Evolutionary conservation across 1,284 basidiomycete genomes (phyloP).

Genomic region (Coniferiporia weirii): DNA sequence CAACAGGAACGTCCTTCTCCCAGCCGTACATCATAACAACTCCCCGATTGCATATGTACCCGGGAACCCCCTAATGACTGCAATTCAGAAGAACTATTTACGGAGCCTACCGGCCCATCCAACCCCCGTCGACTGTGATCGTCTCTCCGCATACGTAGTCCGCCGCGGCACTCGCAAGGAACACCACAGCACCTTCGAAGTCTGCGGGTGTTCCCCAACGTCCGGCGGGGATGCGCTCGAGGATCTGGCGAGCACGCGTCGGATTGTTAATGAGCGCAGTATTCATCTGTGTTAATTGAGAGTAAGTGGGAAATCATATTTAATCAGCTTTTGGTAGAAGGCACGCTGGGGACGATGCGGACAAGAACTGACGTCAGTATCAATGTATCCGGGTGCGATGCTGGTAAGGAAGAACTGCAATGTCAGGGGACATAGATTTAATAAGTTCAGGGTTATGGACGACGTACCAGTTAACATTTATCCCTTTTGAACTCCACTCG

Average conservation of each 20-base stretch:
- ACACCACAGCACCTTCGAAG: conserved; percentile 89
- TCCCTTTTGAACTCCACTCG: conserved; percentile 46
- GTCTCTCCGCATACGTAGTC: conserved; percentile 90
- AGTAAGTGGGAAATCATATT: conserved; percentile 18
- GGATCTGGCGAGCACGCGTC: conserved; percentile 77
- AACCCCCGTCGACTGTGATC: conserved; percentile 68
- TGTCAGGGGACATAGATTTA: conserved; percentile 29
- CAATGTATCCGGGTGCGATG: conserved; percentile 88
- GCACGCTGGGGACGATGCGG: too few relatives aligned
- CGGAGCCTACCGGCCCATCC: conserved; percentile 11
- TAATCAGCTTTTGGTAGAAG: conserved; percentile 19
- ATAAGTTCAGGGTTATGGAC: not conserved
- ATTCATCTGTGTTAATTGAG: conserved; percentile 49
- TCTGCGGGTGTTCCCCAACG: conserved; percentile 87
- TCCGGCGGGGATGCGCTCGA: conserved; percentile 88
- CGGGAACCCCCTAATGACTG: too few relatives aligned
- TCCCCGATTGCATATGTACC: too few relatives aligned
- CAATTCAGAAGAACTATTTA: not conserved
- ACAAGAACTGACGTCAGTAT: conserved; percentile 73
- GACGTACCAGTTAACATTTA: conserved; percentile 41
- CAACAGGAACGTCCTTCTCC: too few relatives aligned
- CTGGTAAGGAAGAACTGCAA: conserved; percentile 35
- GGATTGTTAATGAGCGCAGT: conserved; percentile 73
- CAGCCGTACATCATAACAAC: too few relatives aligned
- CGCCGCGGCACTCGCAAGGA: conserved; percentile 80